Evolutionary conservation across 139 green algal genomes (phyloP), one percentile per base, ranked within the genome.

Genomic region (Monoraphidium neglectum): DNA sequence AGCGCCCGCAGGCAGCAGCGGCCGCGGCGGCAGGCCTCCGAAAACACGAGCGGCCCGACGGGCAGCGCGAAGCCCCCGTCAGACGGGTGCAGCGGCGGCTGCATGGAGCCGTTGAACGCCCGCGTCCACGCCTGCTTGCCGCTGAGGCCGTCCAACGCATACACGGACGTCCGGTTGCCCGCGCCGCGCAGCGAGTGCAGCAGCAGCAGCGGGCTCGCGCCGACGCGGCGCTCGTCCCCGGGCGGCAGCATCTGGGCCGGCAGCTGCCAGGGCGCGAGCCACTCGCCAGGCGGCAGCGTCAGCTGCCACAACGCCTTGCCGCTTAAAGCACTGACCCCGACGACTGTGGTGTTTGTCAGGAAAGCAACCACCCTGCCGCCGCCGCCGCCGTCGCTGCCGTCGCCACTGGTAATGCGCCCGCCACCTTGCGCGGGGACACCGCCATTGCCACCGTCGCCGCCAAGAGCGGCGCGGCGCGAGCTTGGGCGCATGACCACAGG

Each of bases 1-100:
- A 79, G 38, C 6, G 43, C 73, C 18, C 73, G 73, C n/a, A 79
- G 53, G 36, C 73, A 79, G 64, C 73, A 79, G 1, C 46, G 65
- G 15, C 18, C 54, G 49, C 47, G 61, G 26, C 28, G 60, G 18
- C 73, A 79, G 23, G 73, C 54, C 49, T 79, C 73, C 1, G 72
- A 33, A 66, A 68, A 72, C 26, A 73, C 63, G 4, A 24, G 12
- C 4, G 47, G 62, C 10, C 63, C 63, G 35, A 47, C 43, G 30
- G 72, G 51, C 63, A 43, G 36, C 57, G 28, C 6, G 6, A 13
- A 65, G 49, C 32, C 61, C 35, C 73, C 53, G 21, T 33, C 46
- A 46, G 26, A 49, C 73, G 35, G 54, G 35, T 60, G 46, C 10
- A 28, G 10, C 26, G 63, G 63, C 51, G 26, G 33, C 64, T 72